These are phyloP conservation scores for Aspergillus brunneoviolaceus DNA, from an alignment of 2,329 filamentous ascomycete genomes.

Conservation along the genomic window DNA sequence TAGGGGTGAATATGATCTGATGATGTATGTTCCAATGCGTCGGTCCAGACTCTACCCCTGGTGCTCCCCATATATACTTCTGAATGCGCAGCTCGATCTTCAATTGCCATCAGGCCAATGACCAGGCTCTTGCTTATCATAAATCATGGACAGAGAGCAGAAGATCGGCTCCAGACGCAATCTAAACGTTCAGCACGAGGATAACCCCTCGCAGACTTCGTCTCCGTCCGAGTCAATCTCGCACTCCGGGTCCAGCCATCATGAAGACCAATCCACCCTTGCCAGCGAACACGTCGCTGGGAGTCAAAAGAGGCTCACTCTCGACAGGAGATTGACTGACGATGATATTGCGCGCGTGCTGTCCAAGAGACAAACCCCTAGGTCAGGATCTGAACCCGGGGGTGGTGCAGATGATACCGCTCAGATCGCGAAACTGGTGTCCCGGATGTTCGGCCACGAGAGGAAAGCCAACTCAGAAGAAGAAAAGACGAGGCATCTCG, in stretches of 20 bases:
- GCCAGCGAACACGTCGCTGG: not conserved
- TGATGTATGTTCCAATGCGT: not conserved
- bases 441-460: slow-evolving; percentile 67
- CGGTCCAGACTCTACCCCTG: not conserved
- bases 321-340: slow-evolving; percentile 14
- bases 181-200: not conserved
- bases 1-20: not conserved
- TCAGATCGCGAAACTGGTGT: slow-evolving; percentile 55
- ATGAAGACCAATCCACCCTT: not conserved
- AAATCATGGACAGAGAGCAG: not conserved
- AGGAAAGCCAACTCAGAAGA: slow-evolving; percentile 66
- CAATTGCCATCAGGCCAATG: not conserved
- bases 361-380: slow-evolving; percentile 27
- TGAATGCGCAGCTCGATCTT: not conserved
- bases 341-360: slow-evolving; percentile 21
- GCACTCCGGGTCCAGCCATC: not conserved
- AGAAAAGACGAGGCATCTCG: slow-evolving; percentile 67
- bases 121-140: not conserved
- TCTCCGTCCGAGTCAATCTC: slow-evolving; percentile 23
- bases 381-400: slow-evolving; percentile 20
- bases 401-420: slow-evolving; percentile 30
- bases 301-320: not conserved
- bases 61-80: not conserved
- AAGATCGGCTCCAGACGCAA: not conserved
- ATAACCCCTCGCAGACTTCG: not conserved